Evolutionary conservation across 768 basidiomycete species (phyloP).

Genomic region (Hericium coralloides): DNA sequence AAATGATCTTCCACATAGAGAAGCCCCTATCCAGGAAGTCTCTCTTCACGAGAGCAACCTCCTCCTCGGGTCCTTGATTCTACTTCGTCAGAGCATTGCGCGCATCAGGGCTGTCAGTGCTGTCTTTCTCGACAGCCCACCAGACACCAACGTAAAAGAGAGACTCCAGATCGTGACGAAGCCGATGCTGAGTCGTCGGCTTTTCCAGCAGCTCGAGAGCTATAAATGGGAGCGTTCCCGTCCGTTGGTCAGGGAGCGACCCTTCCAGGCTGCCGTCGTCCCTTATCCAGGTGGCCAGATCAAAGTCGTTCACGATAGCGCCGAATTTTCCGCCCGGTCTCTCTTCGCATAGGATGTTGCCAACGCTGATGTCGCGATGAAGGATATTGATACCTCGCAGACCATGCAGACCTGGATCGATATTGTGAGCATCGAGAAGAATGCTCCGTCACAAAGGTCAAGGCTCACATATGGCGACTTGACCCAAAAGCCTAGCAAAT

Average conservation of each 20-base stretch:
- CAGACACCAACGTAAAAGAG: neutral
- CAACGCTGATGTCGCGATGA: neutral
- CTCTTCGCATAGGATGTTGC: neutral
- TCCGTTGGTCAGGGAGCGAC: neutral
- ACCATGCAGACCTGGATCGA: neutral
- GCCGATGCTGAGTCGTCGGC: neutral
- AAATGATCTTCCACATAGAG: too few species aligned
- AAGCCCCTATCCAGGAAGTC: too few species aligned
- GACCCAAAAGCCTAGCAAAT: neutral
- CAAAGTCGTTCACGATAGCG: neutral
- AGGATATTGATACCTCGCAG: neutral
- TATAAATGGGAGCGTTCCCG: neutral
- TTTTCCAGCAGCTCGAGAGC: neutral
- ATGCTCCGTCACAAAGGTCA: too few species aligned
- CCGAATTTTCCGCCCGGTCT: neutral
- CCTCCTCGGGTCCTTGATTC: too few species aligned
- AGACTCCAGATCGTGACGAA: neutral
- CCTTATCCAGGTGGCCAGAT: neutral
- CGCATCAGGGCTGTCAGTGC: too few species aligned
- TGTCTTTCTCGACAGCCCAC: neutral
- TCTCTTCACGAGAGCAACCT: too few species aligned
- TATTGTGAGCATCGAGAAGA: too few species aligned
- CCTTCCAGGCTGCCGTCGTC: neutral
- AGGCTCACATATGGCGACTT: neutral
- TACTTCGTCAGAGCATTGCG: too few species aligned